phyloP scores from a whole-genome alignment of 768 basidiomycete genomes.

The Lenzites betulinus region DNA sequence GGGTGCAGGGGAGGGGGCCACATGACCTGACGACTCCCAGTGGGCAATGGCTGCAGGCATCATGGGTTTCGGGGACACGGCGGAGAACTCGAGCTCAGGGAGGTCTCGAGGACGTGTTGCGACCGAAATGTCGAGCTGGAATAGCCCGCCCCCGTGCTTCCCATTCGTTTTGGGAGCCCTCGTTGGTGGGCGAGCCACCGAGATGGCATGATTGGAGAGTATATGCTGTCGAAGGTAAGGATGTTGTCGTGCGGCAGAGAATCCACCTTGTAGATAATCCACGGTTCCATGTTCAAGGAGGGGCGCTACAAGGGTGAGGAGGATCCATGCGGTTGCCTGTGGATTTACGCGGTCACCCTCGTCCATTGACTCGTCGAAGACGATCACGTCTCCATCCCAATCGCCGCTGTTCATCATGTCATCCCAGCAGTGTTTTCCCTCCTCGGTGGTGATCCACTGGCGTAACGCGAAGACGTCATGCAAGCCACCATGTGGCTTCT shows the following conservation, averaged over 20 bases:
- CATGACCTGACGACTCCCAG: conserved; percentile 41
- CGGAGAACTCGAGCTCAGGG: conserved; percentile 58
- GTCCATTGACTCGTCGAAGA: conserved; percentile 82
- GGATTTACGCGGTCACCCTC: conserved; percentile 57
- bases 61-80: conserved; percentile 52
- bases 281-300: conserved; percentile 57
- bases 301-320: conserved; percentile 63
- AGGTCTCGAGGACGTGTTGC: conserved; percentile 52
- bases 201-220: not conserved
- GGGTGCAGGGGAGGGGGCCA: conserved; percentile 66
- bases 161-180: conserved; percentile 20
- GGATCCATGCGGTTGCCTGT: conserved; percentile 65
- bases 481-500: conserved; percentile 69
- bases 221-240: conserved; percentile 56
- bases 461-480: conserved; percentile 68
- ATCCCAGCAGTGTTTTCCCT: conserved; percentile 75
- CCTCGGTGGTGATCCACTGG: conserved; percentile 81
- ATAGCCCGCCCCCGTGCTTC: conserved; percentile 53
- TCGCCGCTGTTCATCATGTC: conserved; percentile 49
- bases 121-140: conserved; percentile 65
- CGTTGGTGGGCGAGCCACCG: conserved; percentile 9
- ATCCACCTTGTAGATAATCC: conserved; percentile 74
- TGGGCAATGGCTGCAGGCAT: conserved; percentile 51
- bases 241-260: conserved; percentile 61
- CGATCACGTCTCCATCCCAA: conserved; percentile 77